Evolutionary conservation across 805 yeast genomes (phyloP).

Genomic region (Candida maesae): DNA sequence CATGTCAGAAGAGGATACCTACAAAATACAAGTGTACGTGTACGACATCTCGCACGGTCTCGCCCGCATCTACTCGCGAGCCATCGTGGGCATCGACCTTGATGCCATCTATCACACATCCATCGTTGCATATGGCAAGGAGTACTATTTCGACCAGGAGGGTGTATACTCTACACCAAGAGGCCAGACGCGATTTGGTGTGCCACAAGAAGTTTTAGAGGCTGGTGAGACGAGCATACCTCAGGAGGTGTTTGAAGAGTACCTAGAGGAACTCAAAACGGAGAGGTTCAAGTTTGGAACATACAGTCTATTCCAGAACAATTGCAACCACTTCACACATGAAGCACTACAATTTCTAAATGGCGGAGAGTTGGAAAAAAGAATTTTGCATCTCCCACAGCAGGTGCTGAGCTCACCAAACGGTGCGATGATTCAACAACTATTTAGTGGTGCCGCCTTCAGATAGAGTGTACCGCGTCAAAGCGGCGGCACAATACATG

Average conservation of each 20-base stretch:
- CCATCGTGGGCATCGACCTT: constrained; percentile 47
- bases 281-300: constrained; percentile 36
- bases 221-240: constrained; percentile 52
- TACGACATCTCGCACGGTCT: constrained; percentile 63
- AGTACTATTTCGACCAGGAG: constrained; percentile 58
- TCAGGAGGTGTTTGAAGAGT: constrained; percentile 50
- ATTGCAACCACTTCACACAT: constrained; percentile 66
- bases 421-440: constrained; percentile 43
- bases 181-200: constrained; percentile 57
- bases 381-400: constrained; percentile 50
- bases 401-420: constrained; percentile 47
- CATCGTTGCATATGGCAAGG: constrained; percentile 50
- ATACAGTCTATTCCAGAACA: constrained; percentile 58
- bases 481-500: background rate
- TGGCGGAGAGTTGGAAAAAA: constrained; percentile 50
- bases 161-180: constrained; percentile 41
- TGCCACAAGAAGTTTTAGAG: constrained; percentile 48
- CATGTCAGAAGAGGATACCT: constrained; percentile 5
- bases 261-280: constrained; percentile 43
- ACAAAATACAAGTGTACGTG: constrained; percentile 32
- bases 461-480: no score
- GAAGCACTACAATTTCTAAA: constrained; percentile 54
- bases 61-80: constrained; percentile 48
- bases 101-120: constrained; percentile 71
- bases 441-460: constrained; percentile 24